Evolutionary conservation across 768 basidiomycete genomes (phyloP).

Genomic region (Boletus pseudo-olivaceus): DNA sequence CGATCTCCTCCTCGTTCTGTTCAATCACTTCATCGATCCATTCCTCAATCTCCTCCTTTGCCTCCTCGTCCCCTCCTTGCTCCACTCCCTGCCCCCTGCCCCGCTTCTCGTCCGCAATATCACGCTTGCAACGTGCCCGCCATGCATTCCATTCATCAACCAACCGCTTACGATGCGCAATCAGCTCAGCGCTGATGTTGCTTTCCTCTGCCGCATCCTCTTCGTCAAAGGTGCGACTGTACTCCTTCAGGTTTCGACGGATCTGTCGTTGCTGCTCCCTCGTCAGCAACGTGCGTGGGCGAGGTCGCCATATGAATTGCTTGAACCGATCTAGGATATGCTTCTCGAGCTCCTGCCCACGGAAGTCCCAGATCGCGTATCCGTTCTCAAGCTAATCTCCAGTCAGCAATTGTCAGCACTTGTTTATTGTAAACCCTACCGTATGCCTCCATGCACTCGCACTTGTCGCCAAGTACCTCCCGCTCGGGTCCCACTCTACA

Average conservation of each 20-base stretch:
- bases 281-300: conserved; percentile 82
- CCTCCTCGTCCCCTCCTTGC: conserved; percentile 44
- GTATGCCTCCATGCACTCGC: conserved; percentile 95
- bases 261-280: conserved; percentile 87
- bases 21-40: conserved; percentile 93
- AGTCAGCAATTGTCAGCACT: conserved; percentile 7
- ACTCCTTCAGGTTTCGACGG: conserved; percentile 87
- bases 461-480: conserved; percentile 87
- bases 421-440: conserved; percentile 44
- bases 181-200: conserved; percentile 89
- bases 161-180: conserved; percentile 84
- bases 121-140: conserved; percentile 69
- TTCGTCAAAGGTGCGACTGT: conserved; percentile 89
- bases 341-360: conserved; percentile 91
- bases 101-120: conserved; percentile 54
- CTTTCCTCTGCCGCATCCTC: conserved; percentile 95
- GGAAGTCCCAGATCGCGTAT: conserved; percentile 96
- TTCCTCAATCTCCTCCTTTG: conserved; percentile 88
- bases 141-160: conserved; percentile 99
- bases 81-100: conserved; percentile 35
- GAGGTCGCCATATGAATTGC: conserved; percentile 97
- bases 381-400: conserved; percentile 84
- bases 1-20: conserved; percentile 74
- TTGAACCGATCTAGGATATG: conserved; percentile 93
- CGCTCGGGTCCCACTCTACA: conserved; percentile 97